Evolutionary conservation across 495 filamentous ascomycete genomes (phyloP).

Genomic region (Cudoniella acicularis): DNA sequence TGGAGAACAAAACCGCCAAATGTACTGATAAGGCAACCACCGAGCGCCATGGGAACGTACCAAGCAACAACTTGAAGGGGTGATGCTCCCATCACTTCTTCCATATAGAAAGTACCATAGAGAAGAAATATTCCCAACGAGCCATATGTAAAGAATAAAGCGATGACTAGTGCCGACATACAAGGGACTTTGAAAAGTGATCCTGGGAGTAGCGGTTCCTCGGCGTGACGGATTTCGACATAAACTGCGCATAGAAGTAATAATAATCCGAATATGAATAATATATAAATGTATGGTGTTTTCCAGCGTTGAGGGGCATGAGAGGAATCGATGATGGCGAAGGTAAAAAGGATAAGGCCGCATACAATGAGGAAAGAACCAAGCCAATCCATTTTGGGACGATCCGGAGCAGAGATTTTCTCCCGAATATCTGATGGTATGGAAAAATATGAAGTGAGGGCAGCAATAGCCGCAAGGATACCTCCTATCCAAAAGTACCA

Average conservation of each 20-base stretch:
- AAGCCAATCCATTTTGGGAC: constrained; percentile 56
- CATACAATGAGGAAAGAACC: constrained; percentile 61
- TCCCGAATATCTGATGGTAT: constrained; percentile 63
- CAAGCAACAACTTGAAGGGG: constrained; percentile 74
- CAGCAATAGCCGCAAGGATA: constrained; percentile 42
- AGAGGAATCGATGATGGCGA: constrained; percentile 71
- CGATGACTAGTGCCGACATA: constrained; percentile 63
- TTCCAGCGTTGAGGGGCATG: constrained; percentile 67
- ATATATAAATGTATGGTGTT: constrained; percentile 67
- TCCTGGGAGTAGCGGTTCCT: constrained; percentile 67
- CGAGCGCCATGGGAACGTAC: constrained; percentile 72
- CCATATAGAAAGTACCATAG: constrained; percentile 75
- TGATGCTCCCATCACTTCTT: constrained; percentile 57
- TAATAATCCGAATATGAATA: constrained; percentile 55
- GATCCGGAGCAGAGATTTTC: constrained; percentile 32
- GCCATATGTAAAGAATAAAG: constrained; percentile 73
- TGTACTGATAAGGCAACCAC: constrained; percentile 68
- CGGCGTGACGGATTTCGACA: constrained; percentile 71
- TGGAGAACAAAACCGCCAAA: constrained; percentile 76
- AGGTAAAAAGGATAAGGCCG: constrained; percentile 69
- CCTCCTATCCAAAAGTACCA: constrained; percentile 83
- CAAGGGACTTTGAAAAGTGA: constrained; percentile 72
- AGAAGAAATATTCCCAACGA: constrained; percentile 73
- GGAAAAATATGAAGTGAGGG: constrained; percentile 52
- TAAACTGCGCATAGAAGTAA: constrained; percentile 59